Conservation (phyloP, 1,284 basidiomycete genomes). For the Melampsora americana region DNA sequence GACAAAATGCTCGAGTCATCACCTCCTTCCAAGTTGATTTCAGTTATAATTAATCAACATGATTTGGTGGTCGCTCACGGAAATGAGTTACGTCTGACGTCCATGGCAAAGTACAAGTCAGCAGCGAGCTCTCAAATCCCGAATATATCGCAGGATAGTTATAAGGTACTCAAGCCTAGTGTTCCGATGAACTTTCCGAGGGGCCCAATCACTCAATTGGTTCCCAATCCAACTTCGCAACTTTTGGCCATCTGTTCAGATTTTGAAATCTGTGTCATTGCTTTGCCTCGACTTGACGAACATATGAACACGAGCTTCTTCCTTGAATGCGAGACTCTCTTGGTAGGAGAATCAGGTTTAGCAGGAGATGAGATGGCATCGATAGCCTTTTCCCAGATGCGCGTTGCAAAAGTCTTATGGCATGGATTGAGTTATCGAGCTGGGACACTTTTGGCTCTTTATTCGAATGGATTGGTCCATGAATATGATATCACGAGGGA, state of each 20-base stretch:
- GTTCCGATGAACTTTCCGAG: not conserved
- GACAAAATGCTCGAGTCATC: not conserved
- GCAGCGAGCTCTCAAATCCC: not conserved
- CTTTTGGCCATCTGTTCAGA: constrained; percentile 27
- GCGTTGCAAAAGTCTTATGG: constrained; percentile 84
- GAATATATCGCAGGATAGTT: not conserved
- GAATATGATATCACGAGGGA: constrained; percentile 33
- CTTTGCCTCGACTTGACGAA: constrained; percentile 25
- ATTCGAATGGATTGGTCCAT: constrained; percentile 66
- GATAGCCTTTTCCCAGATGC: constrained; percentile 61
- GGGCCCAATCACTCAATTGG: constrained; percentile 9
- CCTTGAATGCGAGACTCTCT: constrained; percentile 18
- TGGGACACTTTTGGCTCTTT: constrained; percentile 86
- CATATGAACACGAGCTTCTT: not conserved
- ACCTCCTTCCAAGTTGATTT: not conserved
- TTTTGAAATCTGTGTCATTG: constrained; percentile 21
- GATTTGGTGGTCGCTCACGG: constrained; percentile 7
- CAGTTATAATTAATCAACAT: constrained; percentile 7
- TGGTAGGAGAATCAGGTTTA: constrained; percentile 56
- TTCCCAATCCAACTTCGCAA: constrained; percentile 21
- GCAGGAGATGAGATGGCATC: constrained; percentile 54
- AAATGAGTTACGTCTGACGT: constrained; percentile 15
- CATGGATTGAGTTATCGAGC: constrained; percentile 89
- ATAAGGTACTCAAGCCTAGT: constrained; percentile 13
- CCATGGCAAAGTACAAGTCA: constrained; percentile 18